Percentiles rank a stretch among this genome's conserved stretches.
phyloP scores from a whole-genome alignment of 2,329 filamentous ascomycete genomes.

The Colletotrichum horii region DNA sequence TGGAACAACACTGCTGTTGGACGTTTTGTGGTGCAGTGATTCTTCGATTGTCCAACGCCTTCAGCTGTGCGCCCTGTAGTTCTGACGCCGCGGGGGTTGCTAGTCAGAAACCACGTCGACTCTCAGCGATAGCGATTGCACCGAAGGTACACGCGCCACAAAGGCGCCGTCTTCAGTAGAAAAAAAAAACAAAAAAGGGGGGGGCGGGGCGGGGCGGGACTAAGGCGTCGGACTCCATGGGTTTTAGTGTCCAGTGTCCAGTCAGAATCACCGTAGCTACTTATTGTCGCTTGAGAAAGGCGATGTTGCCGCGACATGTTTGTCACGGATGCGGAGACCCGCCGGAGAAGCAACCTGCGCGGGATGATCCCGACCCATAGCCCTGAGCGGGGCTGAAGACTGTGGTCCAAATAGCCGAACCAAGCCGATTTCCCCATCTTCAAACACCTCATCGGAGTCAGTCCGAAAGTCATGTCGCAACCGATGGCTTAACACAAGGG shows the following conservation, averaged over 20 bases:
- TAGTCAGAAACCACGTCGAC: not conserved
- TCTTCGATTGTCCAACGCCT: not conserved
- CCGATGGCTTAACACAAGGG: not conserved
- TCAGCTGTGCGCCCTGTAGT: not conserved
- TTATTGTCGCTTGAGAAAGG: not conserved
- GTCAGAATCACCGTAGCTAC: not conserved
- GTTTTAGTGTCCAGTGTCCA: not conserved
- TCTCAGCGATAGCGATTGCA: not conserved
- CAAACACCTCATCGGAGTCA: not conserved
- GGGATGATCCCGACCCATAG: not conserved
- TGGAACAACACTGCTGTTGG: not conserved
- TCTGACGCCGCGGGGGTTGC: not conserved
- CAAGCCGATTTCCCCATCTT: not conserved
- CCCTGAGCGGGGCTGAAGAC: not conserved
- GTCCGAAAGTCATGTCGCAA: not conserved
- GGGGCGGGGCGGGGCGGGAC: too few species aligned
- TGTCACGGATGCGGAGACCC: not conserved
- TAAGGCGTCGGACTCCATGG: not conserved
- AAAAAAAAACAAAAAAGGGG: not conserved
- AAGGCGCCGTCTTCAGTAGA: not conserved
- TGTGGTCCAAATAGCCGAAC: not conserved
- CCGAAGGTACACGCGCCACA: not conserved
- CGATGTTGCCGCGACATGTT: not conserved
- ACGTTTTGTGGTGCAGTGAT: not conserved
- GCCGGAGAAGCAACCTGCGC: not conserved